These are phyloP conservation scores for Coniella vitis DNA, from an alignment of 2,329 filamentous ascomycete species.

Conservation along the genomic window DNA sequence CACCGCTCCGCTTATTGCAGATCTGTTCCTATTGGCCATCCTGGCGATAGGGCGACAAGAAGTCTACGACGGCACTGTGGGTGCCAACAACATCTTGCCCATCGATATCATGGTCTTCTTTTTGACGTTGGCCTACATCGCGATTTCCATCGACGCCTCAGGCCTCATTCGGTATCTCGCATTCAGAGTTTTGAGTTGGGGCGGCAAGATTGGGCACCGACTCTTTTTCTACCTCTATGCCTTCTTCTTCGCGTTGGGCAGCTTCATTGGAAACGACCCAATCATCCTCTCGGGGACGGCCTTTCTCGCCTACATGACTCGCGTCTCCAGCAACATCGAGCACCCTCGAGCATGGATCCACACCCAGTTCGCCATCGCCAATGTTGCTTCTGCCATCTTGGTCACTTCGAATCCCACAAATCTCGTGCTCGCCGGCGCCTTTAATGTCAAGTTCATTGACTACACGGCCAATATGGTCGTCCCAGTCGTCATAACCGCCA, in stretches of 20 bases:
- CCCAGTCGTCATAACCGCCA: conserved; percentile 59
- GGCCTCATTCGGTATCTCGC: conserved; percentile 65
- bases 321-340: conserved; percentile 65
- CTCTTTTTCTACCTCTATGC: conserved; percentile 68
- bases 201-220: conserved; percentile 58
- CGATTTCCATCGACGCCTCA: conserved; percentile 70
- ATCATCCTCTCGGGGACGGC: conserved; percentile 69
- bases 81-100: conserved; percentile 58
- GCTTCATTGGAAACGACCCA: conserved; percentile 68
- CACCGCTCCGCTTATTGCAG: conserved; percentile 63
- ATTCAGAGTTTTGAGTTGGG: conserved; percentile 62
- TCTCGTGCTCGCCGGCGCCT: conserved; percentile 65
- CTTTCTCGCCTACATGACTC: conserved; percentile 71
- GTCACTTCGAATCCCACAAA: conserved; percentile 77
- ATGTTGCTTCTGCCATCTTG: conserved; percentile 67
- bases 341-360: conserved; percentile 68
- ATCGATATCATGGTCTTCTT: conserved; percentile 73
- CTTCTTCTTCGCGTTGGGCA: conserved; percentile 64
- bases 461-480: conserved; percentile 77
- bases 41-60: conserved; percentile 59
- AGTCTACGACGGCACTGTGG: conserved; percentile 62
- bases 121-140: conserved; percentile 66
- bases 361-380: conserved; percentile 64
- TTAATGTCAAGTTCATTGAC: conserved; percentile 62
- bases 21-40: conserved; percentile 65